Evolutionary conservation across 345 rosid species (phyloP).

Genomic region (Psidium guajava): DNA sequence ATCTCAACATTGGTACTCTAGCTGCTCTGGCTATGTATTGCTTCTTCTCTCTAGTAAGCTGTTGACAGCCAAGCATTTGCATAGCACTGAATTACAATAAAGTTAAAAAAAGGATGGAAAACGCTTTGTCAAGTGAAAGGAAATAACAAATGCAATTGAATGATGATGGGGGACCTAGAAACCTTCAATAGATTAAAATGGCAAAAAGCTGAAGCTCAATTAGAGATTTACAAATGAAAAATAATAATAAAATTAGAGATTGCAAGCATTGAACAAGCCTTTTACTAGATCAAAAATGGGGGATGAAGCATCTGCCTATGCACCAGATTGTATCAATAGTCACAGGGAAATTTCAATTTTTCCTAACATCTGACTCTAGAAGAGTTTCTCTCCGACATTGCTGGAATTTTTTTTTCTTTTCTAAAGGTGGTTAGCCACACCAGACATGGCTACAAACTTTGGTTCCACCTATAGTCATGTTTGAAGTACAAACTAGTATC

Average conservation of each 20-base stretch:
- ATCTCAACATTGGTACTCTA: not conserved
- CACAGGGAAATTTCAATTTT: not conserved
- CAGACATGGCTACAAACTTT: no score
- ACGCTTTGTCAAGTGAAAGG: no score
- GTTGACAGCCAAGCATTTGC: not conserved
- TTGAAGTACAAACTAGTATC: not conserved
- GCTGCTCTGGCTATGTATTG: not conserved
- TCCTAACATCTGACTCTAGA: not conserved
- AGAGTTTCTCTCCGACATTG: not conserved
- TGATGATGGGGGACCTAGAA: not conserved
- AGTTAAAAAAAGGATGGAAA: not conserved
- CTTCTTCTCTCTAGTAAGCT: not conserved
- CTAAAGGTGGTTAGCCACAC: no score
- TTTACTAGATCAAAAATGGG: not conserved
- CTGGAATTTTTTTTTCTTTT: no score
- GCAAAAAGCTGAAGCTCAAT: not conserved
- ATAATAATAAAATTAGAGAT: no score
- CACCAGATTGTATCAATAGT: not conserved
- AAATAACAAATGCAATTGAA: not conserved
- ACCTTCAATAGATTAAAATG: not conserved
- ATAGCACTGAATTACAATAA: not conserved
- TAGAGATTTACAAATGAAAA: not conserved
- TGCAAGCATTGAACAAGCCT: not conserved
- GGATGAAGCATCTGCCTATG: not conserved
- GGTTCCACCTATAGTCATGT: not conserved